phyloP scores from a whole-genome alignment of 1,139 yeast species.

The Geotrichum australiense region DNA sequence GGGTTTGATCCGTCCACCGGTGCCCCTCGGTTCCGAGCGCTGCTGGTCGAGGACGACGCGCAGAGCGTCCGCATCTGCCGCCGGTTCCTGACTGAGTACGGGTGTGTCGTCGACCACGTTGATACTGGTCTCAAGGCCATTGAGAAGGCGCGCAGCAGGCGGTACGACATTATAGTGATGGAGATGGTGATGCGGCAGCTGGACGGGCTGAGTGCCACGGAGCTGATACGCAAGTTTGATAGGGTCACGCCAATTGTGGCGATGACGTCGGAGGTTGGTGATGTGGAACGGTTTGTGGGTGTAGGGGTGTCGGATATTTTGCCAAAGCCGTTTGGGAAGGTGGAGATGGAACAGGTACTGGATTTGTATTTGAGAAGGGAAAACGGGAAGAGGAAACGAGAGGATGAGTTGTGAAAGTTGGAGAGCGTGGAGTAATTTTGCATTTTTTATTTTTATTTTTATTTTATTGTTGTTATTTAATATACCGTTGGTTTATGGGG shows the following conservation, averaged over 20 bases:
- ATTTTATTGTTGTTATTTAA: too few species aligned
- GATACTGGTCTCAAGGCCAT: constrained; percentile 90
- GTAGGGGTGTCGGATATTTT: constrained; percentile 90
- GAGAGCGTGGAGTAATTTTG: too few species aligned
- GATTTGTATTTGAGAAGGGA: constrained; percentile 58
- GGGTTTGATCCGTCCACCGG: neutral
- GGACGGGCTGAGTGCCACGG: constrained; percentile 91
- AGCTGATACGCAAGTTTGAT: constrained; percentile 76
- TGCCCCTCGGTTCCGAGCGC: constrained; percentile 43
- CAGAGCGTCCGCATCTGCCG: constrained; percentile 49
- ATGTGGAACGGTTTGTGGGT: constrained; percentile 45
- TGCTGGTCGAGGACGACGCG: constrained; percentile 80
- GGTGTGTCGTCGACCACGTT: constrained; percentile 88
- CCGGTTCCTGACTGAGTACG: constrained; percentile 78
- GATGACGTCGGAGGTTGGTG: constrained; percentile 66
- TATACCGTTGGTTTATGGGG: too few species aligned
- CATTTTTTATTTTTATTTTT: too few species aligned
- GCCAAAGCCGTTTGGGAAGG: constrained; percentile 88
- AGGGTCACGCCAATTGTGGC: constrained; percentile 78
- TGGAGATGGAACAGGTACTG: constrained; percentile 67
- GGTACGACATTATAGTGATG: constrained; percentile 81
- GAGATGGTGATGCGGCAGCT: constrained; percentile 92
- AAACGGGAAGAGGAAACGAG: too few species aligned
- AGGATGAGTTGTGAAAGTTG: too few species aligned
- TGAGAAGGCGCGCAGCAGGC: constrained; percentile 54